Conservation (phyloP, 2,329 filamentous ascomycete species). For the Allantophomopsis lycopodina region DNA sequence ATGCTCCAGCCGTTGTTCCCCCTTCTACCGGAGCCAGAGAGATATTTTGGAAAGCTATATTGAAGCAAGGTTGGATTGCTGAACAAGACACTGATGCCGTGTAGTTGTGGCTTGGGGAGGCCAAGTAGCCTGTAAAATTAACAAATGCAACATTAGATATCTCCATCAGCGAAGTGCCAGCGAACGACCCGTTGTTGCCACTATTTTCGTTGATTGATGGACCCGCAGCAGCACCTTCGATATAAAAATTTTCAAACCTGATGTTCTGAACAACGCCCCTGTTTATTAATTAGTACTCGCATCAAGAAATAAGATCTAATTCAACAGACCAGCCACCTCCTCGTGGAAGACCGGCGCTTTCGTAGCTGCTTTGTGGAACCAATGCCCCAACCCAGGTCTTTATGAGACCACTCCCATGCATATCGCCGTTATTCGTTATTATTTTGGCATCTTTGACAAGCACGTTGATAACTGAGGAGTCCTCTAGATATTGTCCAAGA, state of each 20-base stretch:
- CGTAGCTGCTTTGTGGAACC: conserved; percentile 30
- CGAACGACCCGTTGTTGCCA: conserved; percentile 32
- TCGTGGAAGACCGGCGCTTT: conserved; percentile 30
- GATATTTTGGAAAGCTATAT: conserved; percentile 30
- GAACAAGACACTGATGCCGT: conserved; percentile 31
- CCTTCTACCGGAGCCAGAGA: conserved; percentile 10
- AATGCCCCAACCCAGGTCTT: conserved; percentile 40
- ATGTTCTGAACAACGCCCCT: conserved; percentile 34
- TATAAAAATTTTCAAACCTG: conserved; percentile 33
- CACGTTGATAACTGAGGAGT: conserved; percentile 34
- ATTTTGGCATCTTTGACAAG: conserved; percentile 30
- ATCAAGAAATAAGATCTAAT: not conserved
- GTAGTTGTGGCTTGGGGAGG: conserved; percentile 15
- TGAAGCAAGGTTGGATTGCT: conserved; percentile 32
- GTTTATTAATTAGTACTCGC: not conserved
- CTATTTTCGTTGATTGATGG: conserved; percentile 30
- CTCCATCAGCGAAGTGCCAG: conserved; percentile 34
- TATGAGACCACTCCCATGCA: conserved; percentile 35
- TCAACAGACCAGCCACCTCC: conserved; percentile 31
- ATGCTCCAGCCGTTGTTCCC: conserved; percentile 9
- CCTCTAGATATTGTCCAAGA: conserved; percentile 40
- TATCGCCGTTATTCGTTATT: conserved; percentile 28
- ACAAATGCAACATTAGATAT: conserved; percentile 33
- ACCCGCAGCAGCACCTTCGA: conserved; percentile 29
- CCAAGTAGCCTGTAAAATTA: conserved; percentile 34